A percentile compares a stretch with the other conserved stretches of the same genome.
These are phyloP conservation scores for Nemania diffusa DNA, from an alignment of 2,329 filamentous ascomycete genomes.

Conservation along the genomic window DNA sequence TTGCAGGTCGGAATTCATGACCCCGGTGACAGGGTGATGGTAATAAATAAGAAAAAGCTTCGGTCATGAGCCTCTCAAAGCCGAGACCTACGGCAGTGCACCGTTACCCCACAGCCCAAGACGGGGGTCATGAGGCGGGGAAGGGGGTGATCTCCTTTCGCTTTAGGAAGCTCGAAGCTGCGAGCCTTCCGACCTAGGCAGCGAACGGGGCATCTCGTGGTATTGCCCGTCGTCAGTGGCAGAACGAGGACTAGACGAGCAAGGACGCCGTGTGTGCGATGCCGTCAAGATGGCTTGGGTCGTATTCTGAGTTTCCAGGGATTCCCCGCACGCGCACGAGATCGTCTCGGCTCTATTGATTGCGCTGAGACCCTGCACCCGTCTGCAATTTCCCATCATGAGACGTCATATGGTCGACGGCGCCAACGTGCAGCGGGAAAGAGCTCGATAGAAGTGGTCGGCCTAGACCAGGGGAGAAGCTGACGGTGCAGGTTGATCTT, in stretches of 20 bases:
- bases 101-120: conserved; percentile 26
- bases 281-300: background rate
- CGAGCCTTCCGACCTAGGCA: background rate
- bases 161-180: conserved; percentile 33
- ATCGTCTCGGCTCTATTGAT: conserved; percentile 25
- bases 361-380: conserved; percentile 10
- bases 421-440: conserved; percentile 20
- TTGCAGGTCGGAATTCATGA: background rate
- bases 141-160: conserved; percentile 28
- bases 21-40: background rate
- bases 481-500: conserved; percentile 17
- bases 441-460: conserved; percentile 23
- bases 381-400: conserved; percentile 29
- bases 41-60: background rate
- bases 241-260: background rate
- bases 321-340: conserved; percentile 34
- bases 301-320: conserved; percentile 22
- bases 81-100: conserved; percentile 19
- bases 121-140: conserved; percentile 30
- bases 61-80: conserved; percentile 16
- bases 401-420: conserved; percentile 30
- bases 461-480: conserved; percentile 23
- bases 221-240: background rate
- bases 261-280: background rate
- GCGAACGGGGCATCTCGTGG: conserved; percentile 3